These are phyloP conservation scores for Fraxinus excelsior DNA, from an alignment of 257 asterid species.

Conservation along the genomic window DNA sequence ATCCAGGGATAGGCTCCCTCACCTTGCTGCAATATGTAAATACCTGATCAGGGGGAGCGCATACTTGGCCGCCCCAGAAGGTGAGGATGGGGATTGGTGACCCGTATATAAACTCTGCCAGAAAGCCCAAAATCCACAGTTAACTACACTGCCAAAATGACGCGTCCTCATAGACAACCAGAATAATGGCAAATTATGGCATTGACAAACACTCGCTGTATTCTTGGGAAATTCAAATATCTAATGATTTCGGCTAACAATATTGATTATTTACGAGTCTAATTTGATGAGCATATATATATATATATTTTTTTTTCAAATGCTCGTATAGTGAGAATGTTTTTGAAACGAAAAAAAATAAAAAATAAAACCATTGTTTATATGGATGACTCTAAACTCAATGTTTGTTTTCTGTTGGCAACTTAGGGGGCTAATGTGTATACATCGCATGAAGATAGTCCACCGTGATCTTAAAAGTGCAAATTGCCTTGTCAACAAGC, in stretches of 20 bases:
- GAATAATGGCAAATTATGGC: not conserved
- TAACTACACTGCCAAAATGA: not conserved
- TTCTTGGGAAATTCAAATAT: not conserved
- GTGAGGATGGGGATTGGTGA: not conserved
- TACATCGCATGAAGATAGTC: constrained; percentile 93
- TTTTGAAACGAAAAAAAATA: not conserved
- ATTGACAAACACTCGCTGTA: not conserved
- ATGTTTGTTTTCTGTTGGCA: constrained; percentile 29
- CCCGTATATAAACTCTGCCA: not conserved
- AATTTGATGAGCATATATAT: not conserved
- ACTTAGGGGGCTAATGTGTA: constrained; percentile 93
- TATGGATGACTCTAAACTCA: constrained; percentile 15
- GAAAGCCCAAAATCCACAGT: not conserved
- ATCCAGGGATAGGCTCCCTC: not conserved
- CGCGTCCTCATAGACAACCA: not conserved
- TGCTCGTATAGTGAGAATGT: not conserved
- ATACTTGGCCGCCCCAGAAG: not conserved
- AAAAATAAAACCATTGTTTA: not conserved
- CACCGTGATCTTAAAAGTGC: constrained; percentile 95
- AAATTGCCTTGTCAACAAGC: constrained; percentile 89
- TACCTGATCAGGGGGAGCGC: not conserved
- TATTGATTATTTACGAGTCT: not conserved
- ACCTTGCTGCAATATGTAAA: not conserved
- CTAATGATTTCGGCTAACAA: not conserved
- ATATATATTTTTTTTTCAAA: no score